These are phyloP conservation scores for Trametes coccinea DNA, from an alignment of 768 basidiomycete species.

Conservation along the genomic window DNA sequence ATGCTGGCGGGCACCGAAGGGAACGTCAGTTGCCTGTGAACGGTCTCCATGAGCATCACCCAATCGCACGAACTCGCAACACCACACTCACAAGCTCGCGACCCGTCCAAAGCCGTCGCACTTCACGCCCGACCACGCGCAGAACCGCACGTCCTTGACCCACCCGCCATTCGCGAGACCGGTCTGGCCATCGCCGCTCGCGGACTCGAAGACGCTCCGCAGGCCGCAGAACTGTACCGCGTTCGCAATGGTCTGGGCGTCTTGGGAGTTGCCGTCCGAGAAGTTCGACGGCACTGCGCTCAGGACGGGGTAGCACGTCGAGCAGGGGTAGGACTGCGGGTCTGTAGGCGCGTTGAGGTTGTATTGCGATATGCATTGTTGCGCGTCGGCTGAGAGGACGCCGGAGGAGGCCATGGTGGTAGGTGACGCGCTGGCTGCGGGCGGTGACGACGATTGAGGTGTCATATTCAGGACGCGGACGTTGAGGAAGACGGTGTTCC, in stretches of 20 bases:
- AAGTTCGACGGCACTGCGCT: slow-evolving; percentile 40
- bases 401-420: slow-evolving; percentile 28
- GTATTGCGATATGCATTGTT: slow-evolving; percentile 49
- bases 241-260: slow-evolving; percentile 35
- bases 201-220: slow-evolving; percentile 43
- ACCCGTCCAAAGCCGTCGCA: slow-evolving; percentile 45
- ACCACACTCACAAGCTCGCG: slow-evolving; percentile 40
- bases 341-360: slow-evolving; percentile 44
- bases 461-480: slow-evolving; percentile 31
- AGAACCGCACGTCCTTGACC: slow-evolving; percentile 46
- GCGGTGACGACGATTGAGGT: background rate
- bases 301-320: slow-evolving; percentile 44
- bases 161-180: slow-evolving; percentile 44
- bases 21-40: slow-evolving; percentile 40
- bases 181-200: slow-evolving; percentile 39
- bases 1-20: slow-evolving; percentile 49
- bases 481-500: slow-evolving; percentile 42
- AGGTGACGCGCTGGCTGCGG: slow-evolving; percentile 16
- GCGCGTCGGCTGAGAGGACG: slow-evolving; percentile 39
- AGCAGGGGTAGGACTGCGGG: slow-evolving; percentile 48
- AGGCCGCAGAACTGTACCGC: slow-evolving; percentile 52
- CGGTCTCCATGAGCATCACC: background rate
- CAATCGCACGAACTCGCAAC: background rate
- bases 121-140: slow-evolving; percentile 47
- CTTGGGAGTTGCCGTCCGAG: slow-evolving; percentile 35